A percentile compares a stretch with the other conserved stretches of the same genome.
These are phyloP conservation scores for Perkinsus chesapeaki DNA, from an alignment of 169 alveolate species.

Conservation along the genomic window DNA sequence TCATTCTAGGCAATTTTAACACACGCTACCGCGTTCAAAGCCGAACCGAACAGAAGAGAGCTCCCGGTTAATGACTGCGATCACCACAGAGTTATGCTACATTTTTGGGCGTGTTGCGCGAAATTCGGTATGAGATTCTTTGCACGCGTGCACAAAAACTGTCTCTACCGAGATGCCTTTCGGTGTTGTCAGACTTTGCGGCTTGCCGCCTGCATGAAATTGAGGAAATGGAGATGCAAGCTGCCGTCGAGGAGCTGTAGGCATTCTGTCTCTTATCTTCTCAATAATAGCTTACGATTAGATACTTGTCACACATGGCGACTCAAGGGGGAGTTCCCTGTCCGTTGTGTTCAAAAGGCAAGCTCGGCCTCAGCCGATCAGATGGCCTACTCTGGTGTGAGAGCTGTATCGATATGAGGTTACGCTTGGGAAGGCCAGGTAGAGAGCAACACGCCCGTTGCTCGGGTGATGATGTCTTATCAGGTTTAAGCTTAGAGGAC, in stretches of 20 bases:
- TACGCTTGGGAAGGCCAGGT: neutral
- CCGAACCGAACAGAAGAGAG: neutral
- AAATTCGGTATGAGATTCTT: neutral
- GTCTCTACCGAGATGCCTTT: neutral
- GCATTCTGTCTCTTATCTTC: neutral
- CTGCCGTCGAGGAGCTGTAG: neutral
- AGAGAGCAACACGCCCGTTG: neutral
- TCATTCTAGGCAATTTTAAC: neutral
- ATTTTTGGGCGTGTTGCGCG: neutral
- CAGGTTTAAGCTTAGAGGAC: neutral
- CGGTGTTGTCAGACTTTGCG: neutral
- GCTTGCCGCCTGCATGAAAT: neutral
- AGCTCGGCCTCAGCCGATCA: neutral
- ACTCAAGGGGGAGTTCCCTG: neutral
- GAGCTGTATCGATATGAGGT: neutral
- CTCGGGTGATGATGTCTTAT: neutral
- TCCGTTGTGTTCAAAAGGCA: neutral
- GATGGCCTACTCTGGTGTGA: neutral
- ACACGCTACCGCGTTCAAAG: neutral
- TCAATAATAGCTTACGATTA: neutral
- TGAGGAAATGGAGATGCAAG: neutral
- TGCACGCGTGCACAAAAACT: neutral
- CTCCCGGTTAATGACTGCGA: neutral
- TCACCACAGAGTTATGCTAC: neutral
- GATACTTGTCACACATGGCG: neutral